Base-by-base conservation (phyloP, 2,329 filamentous ascomycete species). In the Epichloe glyceriae region DNA sequence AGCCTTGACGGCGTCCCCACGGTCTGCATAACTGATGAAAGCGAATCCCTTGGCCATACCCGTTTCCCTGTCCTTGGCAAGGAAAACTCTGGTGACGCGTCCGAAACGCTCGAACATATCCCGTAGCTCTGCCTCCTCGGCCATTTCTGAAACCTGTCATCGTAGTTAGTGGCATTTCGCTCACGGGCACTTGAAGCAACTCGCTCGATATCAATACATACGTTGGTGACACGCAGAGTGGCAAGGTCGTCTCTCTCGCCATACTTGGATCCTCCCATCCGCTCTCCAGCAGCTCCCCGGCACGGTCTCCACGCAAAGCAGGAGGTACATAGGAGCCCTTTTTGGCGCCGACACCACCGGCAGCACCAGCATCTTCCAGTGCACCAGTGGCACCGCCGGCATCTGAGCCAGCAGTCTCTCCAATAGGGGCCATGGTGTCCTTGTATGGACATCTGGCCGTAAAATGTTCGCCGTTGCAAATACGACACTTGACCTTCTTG, bases 401-500 rank as follows among this genome's bases (percentile, higher is more conserved):
- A 56, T 83, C 80, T 55, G 70, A 76, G 34, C 65, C 65, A 45
- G 66, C 67, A 51, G 70, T 73, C 67, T 82, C 80, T 58, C 83
- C 82, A 54, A 90, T 81, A 38, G 87, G 93, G 37, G 91, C 89
- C 89, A 98, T 96, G 62, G 91, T 98, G 69, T 97, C 93, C 78
- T 97, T 98, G 84, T 95, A 98, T 37, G 93, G 93, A 82, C 93
- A 98, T 69, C 93, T 85, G 60, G 91, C 91, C 41, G 93, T 98
- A 78, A 97, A 98, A 82, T 98, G 93, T 77, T 98, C 93, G 67
- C 91, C 93, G 67, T 84, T 87, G 75, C 93, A 98, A 68, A 98
- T 97, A 79, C 93, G 86, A 73, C 93, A 98, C 80, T 97, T 97
- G 78, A 98, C 94, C 76, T 96, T 94, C 82, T 96, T 95, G 75